Base-by-base conservation (phyloP, 2,329 filamentous ascomycete species). In the Alternaria sp. region DNA sequence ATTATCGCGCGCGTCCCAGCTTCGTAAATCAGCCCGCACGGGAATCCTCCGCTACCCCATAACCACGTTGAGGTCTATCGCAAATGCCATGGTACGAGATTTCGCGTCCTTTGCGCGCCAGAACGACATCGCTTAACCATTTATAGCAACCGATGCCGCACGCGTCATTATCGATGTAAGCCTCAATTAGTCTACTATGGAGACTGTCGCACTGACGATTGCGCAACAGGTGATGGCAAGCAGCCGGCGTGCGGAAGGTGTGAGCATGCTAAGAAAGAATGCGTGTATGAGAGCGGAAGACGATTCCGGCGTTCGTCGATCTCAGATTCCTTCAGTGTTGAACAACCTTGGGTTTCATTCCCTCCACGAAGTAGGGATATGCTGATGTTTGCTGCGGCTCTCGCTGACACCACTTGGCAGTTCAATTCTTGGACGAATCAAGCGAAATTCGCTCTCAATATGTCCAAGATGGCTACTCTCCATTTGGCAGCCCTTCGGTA, bases 131-230 rank as follows among this genome's bases (percentile, higher is more conserved):
- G 48, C 50, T 65, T 74, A 54, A 71, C 53, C 12, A 12, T 62
- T 49, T 34, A 53, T 51, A 79, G 76, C 71, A 78, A 73, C 63
- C 75, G 75, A 57, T 79, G 76, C 67, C 75, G 75, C 60, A 74
- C 71, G 57, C 74, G 75, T 68, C 76, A 79, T 63, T 78, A 79
- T 60, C 72, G 74, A 55, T 79, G 76, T 78, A 70, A 61, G 66
- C 49, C 52, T 20, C 10, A 1, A 22, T 5, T 32, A 12, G 27
- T 34, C 7, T 27, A 30, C 28, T 41, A 53, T 28, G 18, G 27
- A 34, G 20, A 49, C n/a, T 20, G 32, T 16, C 9, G 25, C 25
- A 56, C 68, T 76, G 44, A 76, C 16, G 20, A 54, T 12, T 14
- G 30, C 38, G 49, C 51, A 18, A 67, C 30, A 79, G 76, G 76